Conservation (phyloP, 2,329 filamentous ascomycete species). For the Botrytis paeoniae region DNA sequence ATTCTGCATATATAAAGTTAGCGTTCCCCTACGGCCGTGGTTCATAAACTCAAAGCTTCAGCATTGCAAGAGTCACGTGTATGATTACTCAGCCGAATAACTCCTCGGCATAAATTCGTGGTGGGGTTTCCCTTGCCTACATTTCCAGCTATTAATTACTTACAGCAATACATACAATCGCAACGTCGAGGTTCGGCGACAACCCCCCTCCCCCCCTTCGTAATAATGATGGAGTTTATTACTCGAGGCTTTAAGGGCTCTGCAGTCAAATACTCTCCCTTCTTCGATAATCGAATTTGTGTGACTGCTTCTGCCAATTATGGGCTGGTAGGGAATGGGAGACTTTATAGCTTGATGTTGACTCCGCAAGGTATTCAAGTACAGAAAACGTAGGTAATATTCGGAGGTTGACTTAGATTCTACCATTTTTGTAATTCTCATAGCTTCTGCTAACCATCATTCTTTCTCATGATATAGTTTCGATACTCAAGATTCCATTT, state of each 20-base stretch:
- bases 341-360: conserved; percentile 78
- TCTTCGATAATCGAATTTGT: conserved; percentile 91
- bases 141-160: neutral
- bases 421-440: neutral
- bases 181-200: neutral
- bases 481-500: conserved; percentile 95
- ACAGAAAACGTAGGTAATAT: conserved; percentile 66
- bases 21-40: neutral
- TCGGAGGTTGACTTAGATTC: neutral
- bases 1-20: neutral
- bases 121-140: neutral
- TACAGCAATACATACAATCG: neutral
- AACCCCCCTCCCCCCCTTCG: neutral
- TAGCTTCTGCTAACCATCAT: neutral
- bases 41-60: neutral
- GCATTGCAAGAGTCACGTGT: neutral
- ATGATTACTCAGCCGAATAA: neutral
- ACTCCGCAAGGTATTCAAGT: conserved; percentile 80
- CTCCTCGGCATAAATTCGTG: neutral
- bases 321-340: conserved; percentile 93
- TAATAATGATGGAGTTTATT: conserved; percentile 77
- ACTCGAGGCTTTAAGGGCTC: conserved; percentile 95
- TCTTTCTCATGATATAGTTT: conserved; percentile 54
- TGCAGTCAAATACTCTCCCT: conserved; percentile 96
- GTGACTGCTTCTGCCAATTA: conserved; percentile 92